Conservation (phyloP, 2,329 filamentous ascomycete species). For the Dactylonectria macrodidyma region DNA sequence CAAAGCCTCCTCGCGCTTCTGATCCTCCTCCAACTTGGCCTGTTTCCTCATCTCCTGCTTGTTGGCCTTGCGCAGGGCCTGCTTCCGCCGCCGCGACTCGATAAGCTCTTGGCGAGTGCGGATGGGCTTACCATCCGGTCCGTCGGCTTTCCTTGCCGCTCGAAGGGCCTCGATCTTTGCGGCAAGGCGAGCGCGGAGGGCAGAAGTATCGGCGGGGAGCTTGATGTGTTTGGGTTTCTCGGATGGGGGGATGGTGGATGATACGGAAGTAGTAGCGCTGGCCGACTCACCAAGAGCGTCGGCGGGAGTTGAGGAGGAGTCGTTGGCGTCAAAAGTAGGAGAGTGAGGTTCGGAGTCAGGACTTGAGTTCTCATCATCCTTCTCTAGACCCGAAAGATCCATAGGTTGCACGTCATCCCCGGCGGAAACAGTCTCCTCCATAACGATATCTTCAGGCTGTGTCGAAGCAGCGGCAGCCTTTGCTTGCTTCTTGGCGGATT, state of each 20-base stretch:
- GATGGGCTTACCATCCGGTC: slow-evolving; percentile 81
- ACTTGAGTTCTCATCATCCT: slow-evolving; percentile 64
- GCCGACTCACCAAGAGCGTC: slow-evolving; percentile 61
- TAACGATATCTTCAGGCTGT: slow-evolving; percentile 38
- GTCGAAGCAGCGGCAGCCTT: slow-evolving; percentile 35
- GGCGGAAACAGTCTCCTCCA: slow-evolving; percentile 24
- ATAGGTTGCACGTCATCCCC: slow-evolving; percentile 44
- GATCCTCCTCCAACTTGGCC: slow-evolving; percentile 85
- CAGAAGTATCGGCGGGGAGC: slow-evolving; percentile 79
- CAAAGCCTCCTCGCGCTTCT: slow-evolving; percentile 73
- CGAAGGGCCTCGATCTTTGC: slow-evolving; percentile 89
- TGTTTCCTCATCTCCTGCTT: slow-evolving; percentile 88
- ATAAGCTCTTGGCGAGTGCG: slow-evolving; percentile 93
- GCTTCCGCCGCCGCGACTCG: slow-evolving; percentile 88
- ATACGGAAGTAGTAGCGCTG: slow-evolving; percentile 77
- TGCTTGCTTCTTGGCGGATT: slow-evolving; percentile 48
- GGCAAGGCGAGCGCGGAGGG: slow-evolving; percentile 83
- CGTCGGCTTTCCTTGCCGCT: slow-evolving; percentile 89
- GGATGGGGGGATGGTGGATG: slow-evolving; percentile 73
- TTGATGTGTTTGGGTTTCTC: slow-evolving; percentile 77
- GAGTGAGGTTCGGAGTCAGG: slow-evolving; percentile 65
- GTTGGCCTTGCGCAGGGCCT: slow-evolving; percentile 86
- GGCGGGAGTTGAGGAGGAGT: slow-evolving; percentile 56
- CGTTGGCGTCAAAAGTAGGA: slow-evolving; percentile 71
- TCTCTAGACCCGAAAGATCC: slow-evolving; percentile 49